These are phyloP conservation scores for Juglanconis sp. DNA, from an alignment of 2,329 filamentous ascomycete genomes.

Conservation along the genomic window DNA sequence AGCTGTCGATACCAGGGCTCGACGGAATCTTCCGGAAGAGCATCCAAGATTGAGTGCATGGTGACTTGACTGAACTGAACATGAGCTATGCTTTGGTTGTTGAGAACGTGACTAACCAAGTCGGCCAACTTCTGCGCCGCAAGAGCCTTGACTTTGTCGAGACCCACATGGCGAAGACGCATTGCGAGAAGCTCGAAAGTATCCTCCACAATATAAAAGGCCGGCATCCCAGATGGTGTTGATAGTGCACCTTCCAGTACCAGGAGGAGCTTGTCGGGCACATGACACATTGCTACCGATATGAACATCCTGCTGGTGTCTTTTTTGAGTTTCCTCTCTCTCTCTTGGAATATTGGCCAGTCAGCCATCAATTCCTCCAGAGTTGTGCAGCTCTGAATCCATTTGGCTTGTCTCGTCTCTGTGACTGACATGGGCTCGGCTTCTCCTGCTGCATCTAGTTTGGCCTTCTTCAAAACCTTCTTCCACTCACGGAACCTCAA, in stretches of 20 bases:
- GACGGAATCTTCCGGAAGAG: constrained; percentile 20
- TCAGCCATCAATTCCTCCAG: constrained; percentile 29
- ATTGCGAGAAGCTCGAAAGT: constrained; percentile 17
- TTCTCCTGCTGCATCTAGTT: not conserved
- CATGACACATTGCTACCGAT: constrained; percentile 22
- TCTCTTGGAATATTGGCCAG: constrained; percentile 28
- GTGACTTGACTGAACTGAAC: constrained; percentile 37
- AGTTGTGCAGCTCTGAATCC: constrained; percentile 1
- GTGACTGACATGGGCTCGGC: not conserved
- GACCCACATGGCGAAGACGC: constrained; percentile 1
- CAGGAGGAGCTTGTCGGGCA: constrained; percentile 18
- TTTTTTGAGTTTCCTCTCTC: constrained; percentile 3
- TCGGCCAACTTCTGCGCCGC: constrained; percentile 11
- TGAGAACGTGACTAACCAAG: constrained; percentile 18
- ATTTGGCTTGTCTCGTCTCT: not conserved
- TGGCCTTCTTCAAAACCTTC: not conserved
- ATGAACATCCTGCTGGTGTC: constrained; percentile 32
- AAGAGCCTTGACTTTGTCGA: not conserved
- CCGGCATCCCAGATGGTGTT: not conserved
- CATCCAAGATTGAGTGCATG: constrained; percentile 24
- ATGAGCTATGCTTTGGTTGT: constrained; percentile 9
- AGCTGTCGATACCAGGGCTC: constrained; percentile 36
- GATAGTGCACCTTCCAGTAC: constrained; percentile 23
- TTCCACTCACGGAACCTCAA: not conserved
- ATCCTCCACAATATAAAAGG: constrained; percentile 22